Conservation (phyloP, 441 rosid species). For the Pelargonium cotyledonis region DNA sequence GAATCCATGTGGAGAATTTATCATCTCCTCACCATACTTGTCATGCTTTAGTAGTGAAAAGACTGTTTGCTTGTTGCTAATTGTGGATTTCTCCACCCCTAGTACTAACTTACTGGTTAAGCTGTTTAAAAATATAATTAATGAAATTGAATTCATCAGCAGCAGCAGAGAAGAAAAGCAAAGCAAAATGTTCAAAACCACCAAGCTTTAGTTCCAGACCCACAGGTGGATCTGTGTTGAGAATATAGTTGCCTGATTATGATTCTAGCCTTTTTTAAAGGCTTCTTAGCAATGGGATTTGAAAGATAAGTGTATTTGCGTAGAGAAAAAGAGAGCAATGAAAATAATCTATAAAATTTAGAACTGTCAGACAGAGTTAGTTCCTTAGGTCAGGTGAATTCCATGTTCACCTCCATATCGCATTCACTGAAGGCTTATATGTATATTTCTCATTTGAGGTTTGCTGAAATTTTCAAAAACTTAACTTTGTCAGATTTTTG, state of each 20-base stretch:
- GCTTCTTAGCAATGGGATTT: not conserved
- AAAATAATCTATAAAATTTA: too few relatives aligned
- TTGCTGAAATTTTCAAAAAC: not conserved
- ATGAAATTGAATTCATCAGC: not conserved
- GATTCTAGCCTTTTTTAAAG: not conserved
- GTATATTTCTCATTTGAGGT: not conserved
- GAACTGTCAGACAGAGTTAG: not conserved
- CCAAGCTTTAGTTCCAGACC: not conserved
- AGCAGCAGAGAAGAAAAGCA: not conserved
- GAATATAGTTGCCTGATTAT: not conserved
- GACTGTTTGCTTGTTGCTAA: not conserved
- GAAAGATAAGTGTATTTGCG: not conserved
- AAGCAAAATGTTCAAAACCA: not conserved
- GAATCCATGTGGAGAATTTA: not conserved
- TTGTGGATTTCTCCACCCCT: not conserved
- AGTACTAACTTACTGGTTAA: constrained; percentile 3
- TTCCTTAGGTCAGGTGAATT: not conserved
- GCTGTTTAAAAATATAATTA: not conserved
- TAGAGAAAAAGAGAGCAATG: not conserved
- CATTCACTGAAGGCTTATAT: too few relatives aligned
- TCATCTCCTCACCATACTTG: not conserved
- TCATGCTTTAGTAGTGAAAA: not conserved
- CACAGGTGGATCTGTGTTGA: not conserved
- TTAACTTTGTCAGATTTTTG: not conserved
- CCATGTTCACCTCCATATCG: not conserved